Conservation (phyloP, 305 asterid species). For the Solanum hybrid region DNA sequence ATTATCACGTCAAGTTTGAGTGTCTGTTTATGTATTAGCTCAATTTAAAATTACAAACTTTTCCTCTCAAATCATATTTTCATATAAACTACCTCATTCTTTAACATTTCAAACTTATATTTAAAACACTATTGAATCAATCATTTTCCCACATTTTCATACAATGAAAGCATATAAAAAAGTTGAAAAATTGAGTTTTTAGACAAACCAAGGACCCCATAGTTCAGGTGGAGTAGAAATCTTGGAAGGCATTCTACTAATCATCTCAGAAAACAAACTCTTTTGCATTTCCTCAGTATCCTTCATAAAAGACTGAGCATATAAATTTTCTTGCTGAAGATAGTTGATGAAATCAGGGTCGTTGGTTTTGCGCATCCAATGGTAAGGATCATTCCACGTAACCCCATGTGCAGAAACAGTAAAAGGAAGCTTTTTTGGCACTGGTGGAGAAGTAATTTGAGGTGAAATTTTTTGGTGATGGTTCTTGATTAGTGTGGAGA, state of each 20-base stretch:
- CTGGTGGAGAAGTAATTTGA: slow-evolving; percentile 29
- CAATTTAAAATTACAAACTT: not conserved
- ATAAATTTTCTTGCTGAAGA: slow-evolving; percentile 57
- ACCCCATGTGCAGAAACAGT: slow-evolving; percentile 55
- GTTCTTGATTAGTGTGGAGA: slow-evolving; percentile 47
- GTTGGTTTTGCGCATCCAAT: slow-evolving; percentile 67
- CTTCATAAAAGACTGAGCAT: slow-evolving; percentile 63
- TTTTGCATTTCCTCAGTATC: slow-evolving; percentile 52
- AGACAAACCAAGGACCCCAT: slow-evolving; percentile 80
- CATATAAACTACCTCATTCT: not conserved
- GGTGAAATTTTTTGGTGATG: slow-evolving; percentile 10
- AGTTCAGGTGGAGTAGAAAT: slow-evolving; percentile 69
- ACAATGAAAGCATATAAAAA: not conserved
- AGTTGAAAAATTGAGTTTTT: not conserved
- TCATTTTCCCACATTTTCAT: not conserved
- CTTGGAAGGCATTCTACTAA: slow-evolving; percentile 56
- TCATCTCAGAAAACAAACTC: slow-evolving; percentile 60
- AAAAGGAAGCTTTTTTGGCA: slow-evolving; percentile 62
- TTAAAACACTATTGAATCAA: not conserved
- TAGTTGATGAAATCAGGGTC: slow-evolving; percentile 74
- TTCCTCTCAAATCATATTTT: not conserved
- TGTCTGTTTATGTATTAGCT: not conserved
- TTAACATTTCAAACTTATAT: not conserved
- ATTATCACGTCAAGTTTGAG: not conserved
- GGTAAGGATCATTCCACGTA: slow-evolving; percentile 69